Evolutionary conservation across 1,139 yeast species (phyloP).

Genomic region (Candida frijolesensis): DNA sequence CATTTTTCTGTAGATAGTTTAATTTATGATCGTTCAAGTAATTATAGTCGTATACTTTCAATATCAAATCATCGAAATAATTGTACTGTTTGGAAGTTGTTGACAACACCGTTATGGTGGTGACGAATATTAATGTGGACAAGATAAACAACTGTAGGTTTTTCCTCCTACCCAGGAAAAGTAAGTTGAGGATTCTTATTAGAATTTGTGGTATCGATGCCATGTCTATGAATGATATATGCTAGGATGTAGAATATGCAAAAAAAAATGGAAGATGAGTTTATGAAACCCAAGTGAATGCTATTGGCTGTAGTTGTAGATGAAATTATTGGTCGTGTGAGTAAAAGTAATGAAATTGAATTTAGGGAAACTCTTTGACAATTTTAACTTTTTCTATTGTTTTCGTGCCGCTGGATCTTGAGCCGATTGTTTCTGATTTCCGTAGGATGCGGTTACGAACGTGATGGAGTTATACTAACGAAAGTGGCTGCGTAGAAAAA

Average conservation of each 20-base stretch:
- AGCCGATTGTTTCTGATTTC: too few relatives aligned
- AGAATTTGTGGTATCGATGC: background rate
- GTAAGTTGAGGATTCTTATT: background rate
- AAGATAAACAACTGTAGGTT: slow-evolving; percentile 9
- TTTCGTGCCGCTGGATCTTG: background rate
- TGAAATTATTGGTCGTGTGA: background rate
- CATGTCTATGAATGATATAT: background rate
- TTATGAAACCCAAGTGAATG: too few relatives aligned
- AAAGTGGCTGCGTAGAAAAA: too few relatives aligned
- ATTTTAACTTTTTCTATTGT: background rate
- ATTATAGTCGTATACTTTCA: slow-evolving; percentile 11
- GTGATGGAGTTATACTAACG: too few relatives aligned
- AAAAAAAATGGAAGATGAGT: background rate
- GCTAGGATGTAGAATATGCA: background rate
- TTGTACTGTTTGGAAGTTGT: slow-evolving; percentile 4
- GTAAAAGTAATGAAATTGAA: background rate
- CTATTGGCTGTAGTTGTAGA: background rate
- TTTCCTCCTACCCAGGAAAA: slow-evolving; percentile 7
- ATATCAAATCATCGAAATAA: slow-evolving; percentile 14
- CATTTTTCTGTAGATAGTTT: slow-evolving; percentile 9
- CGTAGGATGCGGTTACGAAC: too few relatives aligned
- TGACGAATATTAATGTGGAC: slow-evolving; percentile 1
- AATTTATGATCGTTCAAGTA: slow-evolving; percentile 1
- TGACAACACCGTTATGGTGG: background rate
- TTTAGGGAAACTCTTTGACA: background rate